Base-by-base conservation (phyloP, 805 yeast genomes). In the Cyberlindnera mycetangii region DNA sequence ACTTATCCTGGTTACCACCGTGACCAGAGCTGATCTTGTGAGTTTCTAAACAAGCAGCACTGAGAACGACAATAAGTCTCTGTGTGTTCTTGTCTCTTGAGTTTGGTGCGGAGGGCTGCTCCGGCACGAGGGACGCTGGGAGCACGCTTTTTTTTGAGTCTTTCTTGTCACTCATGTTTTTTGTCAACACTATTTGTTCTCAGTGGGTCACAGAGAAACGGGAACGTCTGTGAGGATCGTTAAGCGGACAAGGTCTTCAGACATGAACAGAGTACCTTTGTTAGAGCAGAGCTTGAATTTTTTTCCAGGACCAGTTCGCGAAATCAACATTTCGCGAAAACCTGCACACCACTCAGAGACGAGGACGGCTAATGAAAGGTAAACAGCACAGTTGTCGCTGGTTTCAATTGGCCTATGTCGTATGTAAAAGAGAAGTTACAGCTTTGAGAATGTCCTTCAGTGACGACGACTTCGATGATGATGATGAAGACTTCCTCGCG, bases 1-100 rank as follows among this genome's bases (percentile, higher is more conserved):
- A 93, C 65, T 93, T 89, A 62, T 93, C 98, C 41, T 92, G 95
- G 40, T 84, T 80, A 35, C 85, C 81, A 14, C 89, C 87, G 33
- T 58, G 61, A 17, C 83, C 79, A 2, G 88, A 76, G 37, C 88
- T 83, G 64, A 92, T 81, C 65, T 88, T 90, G 65, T 90, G 95
- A 7, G 98, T 90, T 61, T 93, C 99, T 46, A 93, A 72, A 56
- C 97, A 90, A 14, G 99, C 99, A 60, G 89, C 95, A 14, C 97
- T 81, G 36, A 93, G 75, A n/a, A 93, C 99, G 17, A 93, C 99
- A 47, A 93, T 81, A 57, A 93, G 73, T 60, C 99, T 76, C 65
- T 89, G 82, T 10, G 97, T 83, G 49, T 72, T 74, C 61, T 92
- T 92, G 70, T 92, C 98, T 53, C 78, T 85, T 0, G 97, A 87